Percentiles rank a stretch among this genome's conserved stretches.
These are phyloP conservation scores for Dactylis glomerata DNA, from an alignment of 176 grass and related monocot species.

Conservation along the genomic window DNA sequence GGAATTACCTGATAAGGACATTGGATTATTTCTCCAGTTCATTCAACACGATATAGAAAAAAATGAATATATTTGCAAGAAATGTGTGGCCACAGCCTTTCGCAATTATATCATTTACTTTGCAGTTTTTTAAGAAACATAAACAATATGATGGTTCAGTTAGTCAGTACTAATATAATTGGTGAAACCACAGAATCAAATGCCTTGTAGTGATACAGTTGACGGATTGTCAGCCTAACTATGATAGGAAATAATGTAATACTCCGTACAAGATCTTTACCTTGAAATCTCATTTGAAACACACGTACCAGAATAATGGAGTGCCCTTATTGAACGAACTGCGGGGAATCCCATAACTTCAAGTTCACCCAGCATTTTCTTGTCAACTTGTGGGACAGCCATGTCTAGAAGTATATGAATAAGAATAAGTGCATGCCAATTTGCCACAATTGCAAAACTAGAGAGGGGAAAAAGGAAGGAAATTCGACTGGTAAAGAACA, in stretches of 20 bases:
- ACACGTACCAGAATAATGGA: conserved; percentile 74
- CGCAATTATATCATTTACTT: background rate
- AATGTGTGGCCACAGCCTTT: background rate
- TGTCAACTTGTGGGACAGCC: conserved; percentile 69
- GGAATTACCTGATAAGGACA: conserved; percentile 58
- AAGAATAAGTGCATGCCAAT: background rate
- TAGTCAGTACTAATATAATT: background rate
- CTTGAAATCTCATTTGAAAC: conserved; percentile 18
- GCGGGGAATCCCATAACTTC: conserved; percentile 83
- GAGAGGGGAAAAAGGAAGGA: background rate
- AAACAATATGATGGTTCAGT: background rate
- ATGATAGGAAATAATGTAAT: background rate
- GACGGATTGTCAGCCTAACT: background rate
- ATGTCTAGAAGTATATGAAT: conserved; percentile 38
- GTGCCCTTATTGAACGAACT: conserved; percentile 65
- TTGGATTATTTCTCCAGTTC: conserved; percentile 16
- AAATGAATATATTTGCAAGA: conserved; percentile 11
- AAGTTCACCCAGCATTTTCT: conserved; percentile 72
- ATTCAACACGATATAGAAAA: conserved; percentile 1
- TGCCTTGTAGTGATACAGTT: background rate
- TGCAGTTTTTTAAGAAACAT: background rate
- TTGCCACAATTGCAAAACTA: conserved; percentile 4
- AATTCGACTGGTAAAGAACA: background rate
- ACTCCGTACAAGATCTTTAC: background rate
- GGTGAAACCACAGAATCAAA: background rate